Evolutionary conservation across 176 grass and related monocot genomes (phyloP).

Genomic region (Puya raimondii): DNA sequence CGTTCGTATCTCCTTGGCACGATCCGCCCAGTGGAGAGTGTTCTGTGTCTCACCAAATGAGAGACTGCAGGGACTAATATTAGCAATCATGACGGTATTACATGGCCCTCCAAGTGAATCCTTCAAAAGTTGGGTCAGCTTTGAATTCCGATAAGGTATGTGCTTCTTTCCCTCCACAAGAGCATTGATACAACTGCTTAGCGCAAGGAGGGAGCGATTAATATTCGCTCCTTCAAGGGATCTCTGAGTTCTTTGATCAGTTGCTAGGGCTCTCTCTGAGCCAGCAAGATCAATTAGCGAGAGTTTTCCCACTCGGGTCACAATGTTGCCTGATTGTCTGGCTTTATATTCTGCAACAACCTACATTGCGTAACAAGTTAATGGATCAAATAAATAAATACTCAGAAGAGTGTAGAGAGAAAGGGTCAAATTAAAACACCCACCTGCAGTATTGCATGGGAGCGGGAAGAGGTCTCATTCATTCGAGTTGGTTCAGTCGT

Average conservation of each 20-base stretch:
- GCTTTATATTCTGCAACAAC: conserved; percentile 74
- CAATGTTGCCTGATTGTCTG: conserved; percentile 39
- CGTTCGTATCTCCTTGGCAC: conserved; percentile 95
- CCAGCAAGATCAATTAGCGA: conserved; percentile 93
- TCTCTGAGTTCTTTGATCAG: conserved; percentile 69
- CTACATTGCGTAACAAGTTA: conserved; percentile 25
- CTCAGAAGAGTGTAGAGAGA: background rate
- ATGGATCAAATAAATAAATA: conserved; percentile 5
- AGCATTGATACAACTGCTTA: conserved; percentile 86
- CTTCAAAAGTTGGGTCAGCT: conserved; percentile 90
- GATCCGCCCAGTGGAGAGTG: conserved; percentile 97
- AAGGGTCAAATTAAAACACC: conserved; percentile 7
- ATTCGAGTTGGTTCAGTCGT: conserved; percentile 85
- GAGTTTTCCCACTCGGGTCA: conserved; percentile 62
- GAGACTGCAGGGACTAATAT: conserved; percentile 64
- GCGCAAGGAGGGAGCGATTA: conserved; percentile 83
- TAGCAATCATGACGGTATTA: conserved; percentile 97
- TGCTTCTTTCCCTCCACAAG: conserved; percentile 97
- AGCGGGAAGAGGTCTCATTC: conserved; percentile 91
- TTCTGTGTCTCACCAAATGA: conserved; percentile 91
- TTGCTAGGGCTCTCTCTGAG: conserved; percentile 92
- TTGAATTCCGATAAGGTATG: conserved; percentile 94
- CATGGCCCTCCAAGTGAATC: conserved; percentile 87
- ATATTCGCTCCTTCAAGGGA: conserved; percentile 94
- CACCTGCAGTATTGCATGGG: conserved; percentile 95